Percentiles rank a stretch among this genome's conserved stretches.
phyloP scores from a whole-genome alignment of 768 basidiomycete species.

The Trametes sanguinea region DNA sequence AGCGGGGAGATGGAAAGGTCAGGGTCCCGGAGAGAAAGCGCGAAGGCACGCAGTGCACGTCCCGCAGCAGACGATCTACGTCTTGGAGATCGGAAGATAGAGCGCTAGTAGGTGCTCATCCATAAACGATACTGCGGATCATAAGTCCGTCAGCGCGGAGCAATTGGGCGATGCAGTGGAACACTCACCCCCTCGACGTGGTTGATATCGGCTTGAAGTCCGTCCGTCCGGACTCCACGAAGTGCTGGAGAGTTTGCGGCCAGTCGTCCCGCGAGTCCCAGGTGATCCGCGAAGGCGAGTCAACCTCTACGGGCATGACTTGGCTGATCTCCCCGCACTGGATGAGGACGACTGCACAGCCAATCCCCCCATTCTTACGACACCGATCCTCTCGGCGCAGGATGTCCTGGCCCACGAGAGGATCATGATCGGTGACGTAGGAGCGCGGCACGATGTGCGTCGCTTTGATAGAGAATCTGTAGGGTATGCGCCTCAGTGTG shows the following conservation, averaged over 20 bases:
- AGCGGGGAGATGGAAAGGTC: neutral
- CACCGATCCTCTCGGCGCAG: constrained; percentile 80
- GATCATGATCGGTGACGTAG: constrained; percentile 65
- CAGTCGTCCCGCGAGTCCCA: constrained; percentile 81
- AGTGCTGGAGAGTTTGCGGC: constrained; percentile 66
- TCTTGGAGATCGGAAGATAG: neutral
- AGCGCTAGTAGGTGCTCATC: constrained; percentile 21
- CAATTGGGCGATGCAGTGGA: neutral
- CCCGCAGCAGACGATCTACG: constrained; percentile 17
- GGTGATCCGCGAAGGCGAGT: constrained; percentile 71
- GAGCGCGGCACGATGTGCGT: constrained; percentile 73
- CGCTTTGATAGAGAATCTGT: constrained; percentile 65
- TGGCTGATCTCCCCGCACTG: constrained; percentile 77
- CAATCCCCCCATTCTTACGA: constrained; percentile 73
- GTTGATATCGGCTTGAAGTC: constrained; percentile 87
- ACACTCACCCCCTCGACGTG: constrained; percentile 67
- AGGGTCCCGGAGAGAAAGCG: neutral
- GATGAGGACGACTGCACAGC: constrained; percentile 71
- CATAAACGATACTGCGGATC: constrained; percentile 30
- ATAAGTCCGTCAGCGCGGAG: neutral
- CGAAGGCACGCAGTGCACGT: constrained; percentile 14
- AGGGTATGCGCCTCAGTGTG: constrained; percentile 20
- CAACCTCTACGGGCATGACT: constrained; percentile 87
- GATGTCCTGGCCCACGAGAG: constrained; percentile 74
- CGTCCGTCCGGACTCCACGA: constrained; percentile 68